Percentiles rank a stretch among this genome's conserved stretches.
Conservation (phyloP, 2,329 filamentous ascomycete genomes). For the Talaromyces atroroseus region DNA sequence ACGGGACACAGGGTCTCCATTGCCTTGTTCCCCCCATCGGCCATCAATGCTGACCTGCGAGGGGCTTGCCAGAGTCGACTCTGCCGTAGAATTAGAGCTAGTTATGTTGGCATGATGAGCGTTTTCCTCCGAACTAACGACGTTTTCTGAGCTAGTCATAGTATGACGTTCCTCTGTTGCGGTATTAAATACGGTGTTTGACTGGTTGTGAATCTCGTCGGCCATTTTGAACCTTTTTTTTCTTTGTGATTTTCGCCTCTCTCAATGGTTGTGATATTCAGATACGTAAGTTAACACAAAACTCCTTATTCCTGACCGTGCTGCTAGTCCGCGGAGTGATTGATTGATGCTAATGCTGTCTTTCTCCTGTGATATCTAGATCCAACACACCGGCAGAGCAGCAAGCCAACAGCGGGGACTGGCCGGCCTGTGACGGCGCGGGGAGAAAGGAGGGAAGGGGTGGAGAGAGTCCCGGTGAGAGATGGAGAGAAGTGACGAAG, state of each 20-base stretch:
- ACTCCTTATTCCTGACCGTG: too few relatives aligned
- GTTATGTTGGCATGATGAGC: constrained; percentile 3
- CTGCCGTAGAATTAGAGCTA: constrained; percentile 11
- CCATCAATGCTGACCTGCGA: constrained; percentile 35
- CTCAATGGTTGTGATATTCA: not conserved
- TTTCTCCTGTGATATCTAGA: not conserved
- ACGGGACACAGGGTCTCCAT: constrained; percentile 50
- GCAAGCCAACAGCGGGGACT: not conserved
- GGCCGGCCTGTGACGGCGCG: not conserved
- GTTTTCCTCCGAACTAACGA: not conserved
- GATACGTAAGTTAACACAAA: not conserved
- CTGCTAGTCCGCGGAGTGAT: not conserved
- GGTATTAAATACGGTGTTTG: not conserved
- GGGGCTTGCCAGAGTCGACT: constrained; percentile 11
- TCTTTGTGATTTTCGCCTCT: not conserved
- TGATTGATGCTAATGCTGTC: not conserved
- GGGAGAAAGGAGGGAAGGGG: not conserved
- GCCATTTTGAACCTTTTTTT: not conserved
- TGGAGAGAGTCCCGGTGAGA: not conserved
- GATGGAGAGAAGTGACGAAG: not conserved
- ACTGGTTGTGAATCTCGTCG: not conserved
- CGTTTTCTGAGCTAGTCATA: not conserved
- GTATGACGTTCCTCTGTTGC: not conserved
- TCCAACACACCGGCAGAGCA: not conserved
- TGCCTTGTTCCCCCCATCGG: constrained; percentile 56